Percentiles rank a stretch among this genome's conserved stretches.
phyloP scores from a whole-genome alignment of 768 basidiomycete genomes.

The Boletus tomentosulus region DNA sequence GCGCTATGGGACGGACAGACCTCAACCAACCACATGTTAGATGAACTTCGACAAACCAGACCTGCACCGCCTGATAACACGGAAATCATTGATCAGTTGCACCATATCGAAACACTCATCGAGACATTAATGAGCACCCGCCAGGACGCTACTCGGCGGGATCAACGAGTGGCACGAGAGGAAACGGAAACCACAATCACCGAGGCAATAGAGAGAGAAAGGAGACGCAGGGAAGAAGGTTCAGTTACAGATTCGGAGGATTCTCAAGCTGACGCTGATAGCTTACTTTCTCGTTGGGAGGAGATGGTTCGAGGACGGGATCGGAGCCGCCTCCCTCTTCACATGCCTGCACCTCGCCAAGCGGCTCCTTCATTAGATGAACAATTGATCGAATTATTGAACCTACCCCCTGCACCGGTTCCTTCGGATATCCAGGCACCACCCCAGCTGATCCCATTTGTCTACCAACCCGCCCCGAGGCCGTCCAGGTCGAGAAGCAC shows the following conservation, averaged over 20 bases:
- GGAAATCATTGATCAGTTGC: conserved; percentile 33
- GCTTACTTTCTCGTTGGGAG: conserved; percentile 26
- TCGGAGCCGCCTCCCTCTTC: conserved; percentile 34
- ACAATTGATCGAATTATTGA: conserved; percentile 56
- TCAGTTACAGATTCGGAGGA: conserved; percentile 31
- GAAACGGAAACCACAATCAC: conserved; percentile 14
- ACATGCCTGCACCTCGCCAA: conserved; percentile 39
- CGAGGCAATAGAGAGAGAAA: conserved; percentile 17
- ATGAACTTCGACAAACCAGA: conserved; percentile 53
- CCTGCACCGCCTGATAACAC: conserved; percentile 38
- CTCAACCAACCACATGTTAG: conserved; percentile 55
- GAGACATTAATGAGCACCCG: conserved; percentile 6
- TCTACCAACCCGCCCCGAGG: conserved; percentile 46
- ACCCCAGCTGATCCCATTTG: conserved; percentile 51
- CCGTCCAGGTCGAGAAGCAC: conserved; percentile 38
- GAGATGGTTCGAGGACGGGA: conserved; percentile 23
- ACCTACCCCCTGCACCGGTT: conserved; percentile 39
- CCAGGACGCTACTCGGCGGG: conserved; percentile 2
- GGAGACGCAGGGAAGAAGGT: conserved; percentile 12
- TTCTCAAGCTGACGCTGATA: conserved; percentile 23
- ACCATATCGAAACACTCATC: conserved; percentile 24
- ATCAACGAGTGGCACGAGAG: conserved; percentile 1
- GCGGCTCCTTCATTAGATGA: conserved; percentile 53
- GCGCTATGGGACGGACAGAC: conserved; percentile 62
- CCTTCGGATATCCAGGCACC: conserved; percentile 42